Percentiles rank a stretch among this genome's conserved stretches.
Evolutionary conservation across 164 flowering plant genomes (phyloP).

Genomic region (Hamamelis virginiana): DNA sequence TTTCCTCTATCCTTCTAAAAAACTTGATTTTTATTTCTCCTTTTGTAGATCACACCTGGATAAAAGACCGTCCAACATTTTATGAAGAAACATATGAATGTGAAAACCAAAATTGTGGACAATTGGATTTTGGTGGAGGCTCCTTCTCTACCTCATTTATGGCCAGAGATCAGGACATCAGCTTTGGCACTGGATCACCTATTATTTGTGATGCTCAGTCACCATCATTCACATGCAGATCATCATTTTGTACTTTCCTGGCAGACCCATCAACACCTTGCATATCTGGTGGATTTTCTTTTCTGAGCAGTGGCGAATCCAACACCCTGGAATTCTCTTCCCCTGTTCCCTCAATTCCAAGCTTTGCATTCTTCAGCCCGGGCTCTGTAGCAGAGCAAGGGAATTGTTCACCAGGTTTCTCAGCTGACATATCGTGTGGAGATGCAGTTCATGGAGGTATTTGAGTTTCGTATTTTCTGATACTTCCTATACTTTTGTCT

Average conservation of each 20-base stretch:
- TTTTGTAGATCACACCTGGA: slow-evolving; percentile 66
- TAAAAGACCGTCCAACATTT: slow-evolving; percentile 25
- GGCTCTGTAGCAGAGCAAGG: slow-evolving; percentile 28
- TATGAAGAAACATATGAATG: slow-evolving; percentile 16
- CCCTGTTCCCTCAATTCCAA: slow-evolving; percentile 62
- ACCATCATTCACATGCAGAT: slow-evolving; percentile 57
- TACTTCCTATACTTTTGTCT: not conserved
- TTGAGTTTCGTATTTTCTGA: not conserved
- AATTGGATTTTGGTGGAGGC: slow-evolving; percentile 23
- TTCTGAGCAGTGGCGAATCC: slow-evolving; percentile 44
- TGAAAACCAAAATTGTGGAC: slow-evolving; percentile 8
- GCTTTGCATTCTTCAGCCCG: slow-evolving; percentile 76
- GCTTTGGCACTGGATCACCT: slow-evolving; percentile 52
- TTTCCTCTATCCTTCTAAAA: too few species aligned
- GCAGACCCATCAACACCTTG: slow-evolving; percentile 36
- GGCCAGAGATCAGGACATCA: slow-evolving; percentile 47
- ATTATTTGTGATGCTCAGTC: slow-evolving; percentile 32
- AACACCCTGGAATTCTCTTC: slow-evolving; percentile 40
- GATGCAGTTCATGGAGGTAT: slow-evolving; percentile 47
- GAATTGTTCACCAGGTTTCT: slow-evolving; percentile 20
- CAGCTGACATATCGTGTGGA: slow-evolving; percentile 18
- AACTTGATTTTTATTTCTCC: too few species aligned
- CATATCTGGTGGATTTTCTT: slow-evolving; percentile 57
- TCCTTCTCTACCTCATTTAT: slow-evolving; percentile 37
- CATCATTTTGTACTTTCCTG: slow-evolving; percentile 71